Conservation (phyloP, 495 filamentous ascomycete species). For the Aspergillus bridgeri region DNA sequence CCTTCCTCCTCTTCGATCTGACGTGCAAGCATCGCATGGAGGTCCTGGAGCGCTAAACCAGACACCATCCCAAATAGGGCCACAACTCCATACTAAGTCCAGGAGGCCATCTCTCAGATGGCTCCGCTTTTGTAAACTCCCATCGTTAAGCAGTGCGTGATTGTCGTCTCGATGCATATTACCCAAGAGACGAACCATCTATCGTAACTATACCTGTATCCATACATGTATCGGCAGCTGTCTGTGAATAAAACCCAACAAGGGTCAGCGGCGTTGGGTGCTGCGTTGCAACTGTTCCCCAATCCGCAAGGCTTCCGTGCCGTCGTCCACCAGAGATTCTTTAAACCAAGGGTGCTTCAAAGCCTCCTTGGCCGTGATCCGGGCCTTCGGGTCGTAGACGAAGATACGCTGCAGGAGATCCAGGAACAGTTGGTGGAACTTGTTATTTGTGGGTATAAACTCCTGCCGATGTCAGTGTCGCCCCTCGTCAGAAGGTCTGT, state of each 20-base stretch:
- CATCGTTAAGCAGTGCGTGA: constrained; percentile 15
- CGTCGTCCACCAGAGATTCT: constrained; percentile 81
- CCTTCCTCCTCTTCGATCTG: neutral
- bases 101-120: neutral
- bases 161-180: constrained; percentile 30
- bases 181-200: constrained; percentile 33
- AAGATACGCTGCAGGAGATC: constrained; percentile 89
- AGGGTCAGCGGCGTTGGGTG: constrained; percentile 17
- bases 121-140: constrained; percentile 6
- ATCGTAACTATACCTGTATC: constrained; percentile 29
- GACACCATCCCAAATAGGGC: constrained; percentile 3
- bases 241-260: neutral
- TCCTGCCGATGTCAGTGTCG: constrained; percentile 63
- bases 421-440: constrained; percentile 81
- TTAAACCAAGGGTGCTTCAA: constrained; percentile 94
- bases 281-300: constrained; percentile 36
- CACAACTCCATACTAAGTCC: constrained; percentile 3
- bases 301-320: constrained; percentile 85
- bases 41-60: neutral
- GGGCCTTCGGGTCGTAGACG: constrained; percentile 85
- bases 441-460: constrained; percentile 74
- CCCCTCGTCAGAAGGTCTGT: neutral
- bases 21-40: neutral
- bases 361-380: constrained; percentile 89
- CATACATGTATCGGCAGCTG: constrained; percentile 15